A percentile compares a stretch with the other conserved stretches of the same genome.
Conservation (phyloP, 805 yeast species). For the Schwanniomyces pseudopolymorphus region DNA sequence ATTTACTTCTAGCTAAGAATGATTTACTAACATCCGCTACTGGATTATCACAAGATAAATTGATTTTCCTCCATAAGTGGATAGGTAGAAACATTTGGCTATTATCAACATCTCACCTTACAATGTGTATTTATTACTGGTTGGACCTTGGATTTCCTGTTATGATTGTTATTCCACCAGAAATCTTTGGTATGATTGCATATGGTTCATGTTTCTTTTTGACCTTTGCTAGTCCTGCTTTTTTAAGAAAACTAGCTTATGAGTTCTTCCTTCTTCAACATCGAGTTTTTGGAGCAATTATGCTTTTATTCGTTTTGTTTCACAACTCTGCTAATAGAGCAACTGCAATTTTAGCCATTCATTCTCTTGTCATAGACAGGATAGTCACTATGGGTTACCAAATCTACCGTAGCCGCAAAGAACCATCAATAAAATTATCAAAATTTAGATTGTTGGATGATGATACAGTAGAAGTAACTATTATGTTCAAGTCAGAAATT, state of each 20-base stretch:
- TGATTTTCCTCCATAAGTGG: conserved; percentile 44
- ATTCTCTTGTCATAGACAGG: conserved; percentile 42
- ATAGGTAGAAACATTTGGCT: conserved; percentile 40
- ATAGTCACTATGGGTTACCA: conserved; percentile 28
- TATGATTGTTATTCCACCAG: conserved; percentile 48
- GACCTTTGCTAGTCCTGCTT: conserved; percentile 33
- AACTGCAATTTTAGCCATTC: conserved; percentile 40
- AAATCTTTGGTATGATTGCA: conserved; percentile 50
- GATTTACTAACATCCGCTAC: conserved; percentile 37
- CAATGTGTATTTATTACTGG: conserved; percentile 40
- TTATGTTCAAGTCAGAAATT: conserved; percentile 22
- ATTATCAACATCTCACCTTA: conserved; percentile 35
- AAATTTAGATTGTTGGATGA: conserved; percentile 41
- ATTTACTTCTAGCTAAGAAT: conserved; percentile 38
- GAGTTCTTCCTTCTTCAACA: conserved; percentile 47
- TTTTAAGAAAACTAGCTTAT: conserved; percentile 38
- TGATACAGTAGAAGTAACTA: conserved; percentile 36
- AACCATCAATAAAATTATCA: conserved; percentile 40
- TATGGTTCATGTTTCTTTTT: conserved; percentile 35
- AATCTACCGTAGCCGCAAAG: conserved; percentile 28
- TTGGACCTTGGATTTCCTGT: conserved; percentile 32
- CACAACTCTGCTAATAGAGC: conserved; percentile 38
- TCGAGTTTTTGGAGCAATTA: conserved; percentile 37
- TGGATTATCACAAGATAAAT: conserved; percentile 43
- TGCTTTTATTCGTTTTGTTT: conserved; percentile 42